phyloP scores from a whole-genome alignment of 371 early-diverging fungal genomes.

The Circinella umbellata region DNA sequence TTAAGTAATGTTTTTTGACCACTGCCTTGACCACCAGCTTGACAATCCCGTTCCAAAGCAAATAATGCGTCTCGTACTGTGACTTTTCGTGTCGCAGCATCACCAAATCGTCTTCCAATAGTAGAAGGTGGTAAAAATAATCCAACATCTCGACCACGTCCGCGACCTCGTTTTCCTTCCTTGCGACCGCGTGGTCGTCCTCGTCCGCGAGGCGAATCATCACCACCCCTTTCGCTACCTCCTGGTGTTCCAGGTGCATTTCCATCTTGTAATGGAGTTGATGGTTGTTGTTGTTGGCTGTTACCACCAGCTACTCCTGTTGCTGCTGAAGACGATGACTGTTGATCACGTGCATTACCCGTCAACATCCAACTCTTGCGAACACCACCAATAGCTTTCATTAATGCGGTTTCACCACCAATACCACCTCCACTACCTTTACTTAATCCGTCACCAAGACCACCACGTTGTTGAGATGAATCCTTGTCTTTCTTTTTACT shows the following conservation, averaged over 20 bases:
- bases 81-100: slow-evolving; percentile 55
- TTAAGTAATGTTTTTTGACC: slow-evolving; percentile 66
- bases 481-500: slow-evolving; percentile 65
- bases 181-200: slow-evolving; percentile 40
- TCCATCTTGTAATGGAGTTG: not conserved
- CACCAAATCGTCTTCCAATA: slow-evolving; percentile 43
- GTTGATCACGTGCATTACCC: slow-evolving; percentile 36
- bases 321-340: slow-evolving; percentile 10
- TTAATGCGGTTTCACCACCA: slow-evolving; percentile 77
- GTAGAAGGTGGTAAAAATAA: slow-evolving; percentile 46
- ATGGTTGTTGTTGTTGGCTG: not conserved
- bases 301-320: not conserved
- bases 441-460: slow-evolving; percentile 71
- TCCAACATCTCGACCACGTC: slow-evolving; percentile 22
- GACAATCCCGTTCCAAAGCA: slow-evolving; percentile 73
- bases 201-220: slow-evolving; percentile 46
- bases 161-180: slow-evolving; percentile 20
- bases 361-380: slow-evolving; percentile 80
- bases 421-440: slow-evolving; percentile 66
- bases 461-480: not conserved
- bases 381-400: slow-evolving; percentile 71
- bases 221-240: slow-evolving; percentile 2
- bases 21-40: slow-evolving; percentile 50
- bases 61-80: slow-evolving; percentile 77
- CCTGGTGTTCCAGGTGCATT: slow-evolving; percentile 16